Evolutionary conservation across 75 land plant genomes (phyloP), one percentile per base, ranked within the genome.

Genomic region (Pinus albicaulis): DNA sequence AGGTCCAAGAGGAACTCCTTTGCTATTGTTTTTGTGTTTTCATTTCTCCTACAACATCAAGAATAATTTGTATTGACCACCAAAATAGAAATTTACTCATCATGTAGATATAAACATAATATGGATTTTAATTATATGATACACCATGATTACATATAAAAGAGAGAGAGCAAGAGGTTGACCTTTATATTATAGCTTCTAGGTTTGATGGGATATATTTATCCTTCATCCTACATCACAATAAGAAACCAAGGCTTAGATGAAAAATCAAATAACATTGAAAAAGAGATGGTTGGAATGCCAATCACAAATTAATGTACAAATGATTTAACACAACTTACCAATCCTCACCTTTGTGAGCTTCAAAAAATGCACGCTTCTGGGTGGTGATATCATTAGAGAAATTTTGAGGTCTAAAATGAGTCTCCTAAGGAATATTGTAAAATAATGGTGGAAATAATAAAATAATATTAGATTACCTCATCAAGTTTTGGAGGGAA

Each of bases 291-390:
- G 52, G 57, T 36, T 20, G 48, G 22, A 55, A n/a, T 36, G 68
- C 31, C 70, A 56, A 66, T 57, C n/a, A 48, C 19, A 79, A 74
- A 28, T 34, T 0, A 64, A 74, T 34, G 59, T 55, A 56, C 13
- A n/a, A 58, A 52, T 52, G 57, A 12, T 76, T 72, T 44, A 72
- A 56, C 34, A 72, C 19, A 31, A 52, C 78, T 17, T 92, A 98
- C 99, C 98, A 98, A 58, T 98, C 96, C 56, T 95, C 99, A 57
- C 93, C 96, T 76, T 98, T 98, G 76, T 98, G 96, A 76, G 92
- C 86, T 68, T 93, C 94, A 84, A 95, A 98, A 76, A 80, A 98
- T 11, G 89, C 73, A 36, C 89, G 83, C 68, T 98, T 98, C 77
- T 95, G 98, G 48, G 99, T 98, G 7, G 92, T 59, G 56, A 95